phyloP scores from a whole-genome alignment of 257 asterid genomes.

The Leonotis leonurus region DNA sequence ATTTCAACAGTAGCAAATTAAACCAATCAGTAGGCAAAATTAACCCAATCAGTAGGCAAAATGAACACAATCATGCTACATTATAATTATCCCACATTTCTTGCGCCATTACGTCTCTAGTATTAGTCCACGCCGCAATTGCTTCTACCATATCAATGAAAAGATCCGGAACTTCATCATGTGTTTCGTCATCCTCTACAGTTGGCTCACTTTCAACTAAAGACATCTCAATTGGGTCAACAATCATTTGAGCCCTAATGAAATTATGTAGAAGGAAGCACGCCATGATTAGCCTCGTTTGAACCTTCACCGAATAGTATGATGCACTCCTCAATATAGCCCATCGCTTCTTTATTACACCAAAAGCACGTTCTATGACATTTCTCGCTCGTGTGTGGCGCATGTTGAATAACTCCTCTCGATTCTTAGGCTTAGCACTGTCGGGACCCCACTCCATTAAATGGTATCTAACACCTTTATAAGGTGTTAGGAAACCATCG shows the following conservation, averaged over 20 bases:
- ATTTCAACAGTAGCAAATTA: too few species aligned
- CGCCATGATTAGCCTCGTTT: neutral
- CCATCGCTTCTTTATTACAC: neutral
- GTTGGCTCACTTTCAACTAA: too few species aligned
- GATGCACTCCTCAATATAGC: neutral
- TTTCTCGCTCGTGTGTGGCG: neutral
- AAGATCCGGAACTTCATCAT: neutral
- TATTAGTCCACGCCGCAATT: too few species aligned
- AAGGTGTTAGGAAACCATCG: neutral
- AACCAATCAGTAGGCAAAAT: too few species aligned
- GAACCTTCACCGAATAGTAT: neutral
- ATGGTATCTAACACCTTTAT: neutral
- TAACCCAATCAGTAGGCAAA: too few species aligned
- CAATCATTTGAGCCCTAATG: neutral
- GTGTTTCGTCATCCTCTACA: too few species aligned
- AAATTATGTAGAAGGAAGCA: neutral
- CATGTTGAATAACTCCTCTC: neutral
- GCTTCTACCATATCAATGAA: too few species aligned
- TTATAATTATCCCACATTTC: too few species aligned
- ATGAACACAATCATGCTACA: too few species aligned
- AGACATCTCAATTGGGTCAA: neutral
- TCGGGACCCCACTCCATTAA: neutral
- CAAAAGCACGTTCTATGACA: neutral
- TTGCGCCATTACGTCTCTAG: too few species aligned
- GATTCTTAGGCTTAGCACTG: neutral